Evolutionary conservation across 345 rosid genomes (phyloP), one percentile per base, ranked within the genome.

Genomic region (Heritiera fomes): DNA sequence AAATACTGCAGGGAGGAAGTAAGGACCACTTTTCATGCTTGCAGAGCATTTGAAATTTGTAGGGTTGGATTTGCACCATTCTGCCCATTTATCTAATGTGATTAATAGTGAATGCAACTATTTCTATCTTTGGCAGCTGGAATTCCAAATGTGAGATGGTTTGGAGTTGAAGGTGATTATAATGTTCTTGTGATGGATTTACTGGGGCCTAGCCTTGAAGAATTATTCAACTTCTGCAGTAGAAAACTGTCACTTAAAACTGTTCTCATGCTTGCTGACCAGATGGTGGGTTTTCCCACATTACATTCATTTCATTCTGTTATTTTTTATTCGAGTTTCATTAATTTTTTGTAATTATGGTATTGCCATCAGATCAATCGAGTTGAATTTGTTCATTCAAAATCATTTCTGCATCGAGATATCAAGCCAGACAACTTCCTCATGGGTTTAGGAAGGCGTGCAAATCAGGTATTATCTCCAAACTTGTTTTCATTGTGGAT

Each of bases 211-310:
- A 96, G 99, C 68, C 97, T 96, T 78, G 98, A 96, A 83, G 99
- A 96, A 80, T 77, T 96, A 73, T 96, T 96, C 87, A 89, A 90
- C 87, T 96, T 89, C 70, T 96, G 99, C 81, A 88, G 89, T 61
- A 84, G 98, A 78, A 91, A 96, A 78, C 87, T 96, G 62, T 88
- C 94, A 12, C 83, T 96, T 85, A 96, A 96, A 92, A 87, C 99
- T 2, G 97, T 96, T 80, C 95, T 96, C 69, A 94, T 96, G 99
- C 91, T 96, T 75, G 98, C 98, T 30, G 99, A 96, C 86, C 99
- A 96, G 82, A 96, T 96, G 98, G 99, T 94, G 85, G 34, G 68
- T 20, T 68, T 66, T 9, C n/a, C 30, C 17, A 6, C 53, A 63
- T 60, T 18, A n/a, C 34, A 15, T 76, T 40, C n/a, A 11, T 60